Conservation (phyloP, 2,329 filamentous ascomycete species). For the Beauveria rudraprayagi region DNA sequence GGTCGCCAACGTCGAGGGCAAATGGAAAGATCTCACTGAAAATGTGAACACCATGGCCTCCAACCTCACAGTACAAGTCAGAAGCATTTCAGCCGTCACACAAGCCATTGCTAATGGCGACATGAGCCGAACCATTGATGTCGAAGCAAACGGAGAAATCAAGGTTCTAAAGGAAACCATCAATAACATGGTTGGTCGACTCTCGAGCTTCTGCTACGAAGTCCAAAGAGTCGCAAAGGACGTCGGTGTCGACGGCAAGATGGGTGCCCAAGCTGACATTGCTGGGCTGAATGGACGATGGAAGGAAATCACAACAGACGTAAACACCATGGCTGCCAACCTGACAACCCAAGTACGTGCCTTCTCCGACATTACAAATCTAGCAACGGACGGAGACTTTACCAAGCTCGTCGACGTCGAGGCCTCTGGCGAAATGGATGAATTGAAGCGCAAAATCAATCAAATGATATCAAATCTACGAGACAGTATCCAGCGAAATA, state of each 20-base stretch:
- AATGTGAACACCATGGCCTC: constrained; percentile 74
- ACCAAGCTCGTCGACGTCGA: constrained; percentile 95
- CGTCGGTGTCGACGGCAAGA: constrained; percentile 95
- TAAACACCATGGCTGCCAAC: constrained; percentile 82
- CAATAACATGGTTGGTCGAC: constrained; percentile 95
- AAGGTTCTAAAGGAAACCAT: constrained; percentile 91
- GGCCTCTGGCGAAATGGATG: constrained; percentile 97
- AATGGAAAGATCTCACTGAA: constrained; percentile 95
- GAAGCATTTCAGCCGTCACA: constrained; percentile 87
- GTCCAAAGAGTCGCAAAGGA: constrained; percentile 94
- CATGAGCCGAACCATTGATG: constrained; percentile 92
- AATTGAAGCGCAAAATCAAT: constrained; percentile 98
- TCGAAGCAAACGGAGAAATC: constrained; percentile 92
- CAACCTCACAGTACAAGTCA: constrained; percentile 57
- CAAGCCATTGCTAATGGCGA: constrained; percentile 93
- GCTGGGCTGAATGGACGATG: constrained; percentile 87
- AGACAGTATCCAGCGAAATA: constrained; percentile 95
- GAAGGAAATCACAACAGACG: constrained; percentile 97
- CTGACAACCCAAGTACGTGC: constrained; percentile 91
- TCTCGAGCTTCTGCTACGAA: constrained; percentile 94
- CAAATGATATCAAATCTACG: constrained; percentile 96
- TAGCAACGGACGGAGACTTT: constrained; percentile 94
- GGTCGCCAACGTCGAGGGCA: constrained; percentile 90
- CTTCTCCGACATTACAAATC: constrained; percentile 97
- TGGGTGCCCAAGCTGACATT: constrained; percentile 94